Base-by-base conservation (phyloP, 2,329 filamentous ascomycete genomes). In the Pestalotiopsis sp. region DNA sequence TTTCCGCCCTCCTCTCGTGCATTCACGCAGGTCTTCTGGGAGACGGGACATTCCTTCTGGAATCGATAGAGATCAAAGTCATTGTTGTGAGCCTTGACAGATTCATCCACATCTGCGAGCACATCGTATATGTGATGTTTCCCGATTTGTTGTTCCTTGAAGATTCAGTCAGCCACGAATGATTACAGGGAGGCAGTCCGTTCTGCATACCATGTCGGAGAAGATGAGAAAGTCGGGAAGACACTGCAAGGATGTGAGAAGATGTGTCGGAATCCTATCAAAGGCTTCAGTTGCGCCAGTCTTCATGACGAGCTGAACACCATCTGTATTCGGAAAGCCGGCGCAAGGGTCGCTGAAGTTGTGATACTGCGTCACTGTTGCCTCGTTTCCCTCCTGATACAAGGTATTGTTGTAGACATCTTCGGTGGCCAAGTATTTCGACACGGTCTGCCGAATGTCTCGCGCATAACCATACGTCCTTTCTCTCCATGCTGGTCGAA, bases 211-310 rank as follows among this genome's bases (percentile, higher is more conserved):
- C 68, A 90, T 80, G 71, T 92, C 88, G 52, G 85, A 86, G 76
- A 89, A 92, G 73, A 90, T 80, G 65, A 89, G 80, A 67, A 84
- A 86, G 64, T 88, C 81, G 63, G 81, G 78, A 9, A 85, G 73
- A 71, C 87, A 88, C 64, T 80, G 81, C 11, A 88, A 80, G 0
- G 82, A 82, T 5, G 87, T 88, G 73, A 87, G 78, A 25, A 89
- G 79, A 72, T 89, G 87, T 3, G 84, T 86, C 2, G 87, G 86
- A 2, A 90, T 76, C 60, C 83, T 84, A 38, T 82, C 79, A 68
- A 82, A 86, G 20, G 85, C 77, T 74, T 89, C 86, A 52, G 85
- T 86, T 2, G 87, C 86, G 45, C 87, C 87, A 3, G 87, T 89
- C 78, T 89, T 89, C 77, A 90, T 83, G 61, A 89, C 77, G 31